Percentiles rank a stretch among this genome's conserved stretches.
Conservation (phyloP, 1,284 basidiomycete species). For the Austropuccinia psidii region DNA sequence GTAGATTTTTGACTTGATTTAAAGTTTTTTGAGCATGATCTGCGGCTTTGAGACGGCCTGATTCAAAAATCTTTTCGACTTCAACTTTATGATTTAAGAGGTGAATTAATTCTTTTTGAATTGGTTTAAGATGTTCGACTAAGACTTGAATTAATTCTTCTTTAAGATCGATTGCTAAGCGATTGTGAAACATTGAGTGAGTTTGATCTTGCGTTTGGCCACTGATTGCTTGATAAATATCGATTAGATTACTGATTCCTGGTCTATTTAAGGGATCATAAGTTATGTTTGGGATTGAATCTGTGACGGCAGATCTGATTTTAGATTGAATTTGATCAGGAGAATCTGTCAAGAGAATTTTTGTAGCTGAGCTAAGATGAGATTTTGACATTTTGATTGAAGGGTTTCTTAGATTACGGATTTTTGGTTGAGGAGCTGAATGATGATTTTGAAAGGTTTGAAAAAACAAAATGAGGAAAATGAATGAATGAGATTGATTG, state of each 20-base stretch:
- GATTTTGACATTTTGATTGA: conserved; percentile 93
- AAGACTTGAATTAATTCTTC: conserved; percentile 64
- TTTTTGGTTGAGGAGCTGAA: conserved; percentile 60
- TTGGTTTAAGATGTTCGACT: conserved; percentile 60
- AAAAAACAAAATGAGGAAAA: conserved; percentile 1
- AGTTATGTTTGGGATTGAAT: conserved; percentile 60
- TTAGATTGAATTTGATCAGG: conserved; percentile 60
- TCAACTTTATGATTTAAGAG: conserved; percentile 59
- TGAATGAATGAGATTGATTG: background rate
- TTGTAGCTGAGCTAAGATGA: conserved; percentile 65
- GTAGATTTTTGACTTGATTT: conserved; percentile 57
- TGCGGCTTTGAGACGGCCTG: conserved; percentile 62
- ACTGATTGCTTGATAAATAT: conserved; percentile 58
- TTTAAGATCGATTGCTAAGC: conserved; percentile 65
- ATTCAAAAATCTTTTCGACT: conserved; percentile 58
- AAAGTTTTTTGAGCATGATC: conserved; percentile 60
- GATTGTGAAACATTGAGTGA: conserved; percentile 54
- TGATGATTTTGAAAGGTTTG: background rate
- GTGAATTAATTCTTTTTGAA: conserved; percentile 63
- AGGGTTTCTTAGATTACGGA: conserved; percentile 75
- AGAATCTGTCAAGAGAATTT: conserved; percentile 76
- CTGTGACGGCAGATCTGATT: conserved; percentile 74
- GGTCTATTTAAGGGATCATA: conserved; percentile 71
- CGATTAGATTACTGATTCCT: conserved; percentile 73
- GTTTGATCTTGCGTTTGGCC: conserved; percentile 53